Percentiles rank a stretch among this genome's conserved stretches.
Evolutionary conservation across 306 rosid species (phyloP).

Genomic region (Lathyrus tuberosus): DNA sequence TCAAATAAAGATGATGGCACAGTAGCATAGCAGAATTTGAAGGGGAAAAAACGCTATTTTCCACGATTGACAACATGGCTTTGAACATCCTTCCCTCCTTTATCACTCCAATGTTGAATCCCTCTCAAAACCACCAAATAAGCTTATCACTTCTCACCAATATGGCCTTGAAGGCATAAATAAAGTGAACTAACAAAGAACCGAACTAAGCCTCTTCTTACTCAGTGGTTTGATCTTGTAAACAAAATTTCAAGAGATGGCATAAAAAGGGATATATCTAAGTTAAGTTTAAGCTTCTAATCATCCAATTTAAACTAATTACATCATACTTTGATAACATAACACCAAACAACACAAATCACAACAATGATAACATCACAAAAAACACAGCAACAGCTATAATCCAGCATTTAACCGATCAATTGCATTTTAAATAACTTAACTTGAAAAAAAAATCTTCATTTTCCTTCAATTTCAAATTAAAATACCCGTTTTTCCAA

Average conservation of each 20-base stretch:
- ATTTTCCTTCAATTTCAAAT: too few species aligned
- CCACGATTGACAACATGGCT: too few species aligned
- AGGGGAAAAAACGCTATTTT: too few species aligned
- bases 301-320: not conserved
- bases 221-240: constrained; percentile 4
- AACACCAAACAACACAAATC: not conserved
- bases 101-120: too few species aligned
- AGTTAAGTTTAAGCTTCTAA: not conserved
- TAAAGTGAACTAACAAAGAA: constrained; percentile 31
- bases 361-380: not conserved
- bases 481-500: not conserved
- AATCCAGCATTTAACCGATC: not conserved
- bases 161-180: not conserved
- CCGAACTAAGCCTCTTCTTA: too few species aligned
- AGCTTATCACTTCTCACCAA: not conserved
- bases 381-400: not conserved
- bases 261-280: not conserved
- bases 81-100: not conserved
- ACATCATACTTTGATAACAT: not conserved
- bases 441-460: not conserved
- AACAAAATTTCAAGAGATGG: not conserved
- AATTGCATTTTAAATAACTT: not conserved
- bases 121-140: too few species aligned
- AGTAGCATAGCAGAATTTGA: too few species aligned
- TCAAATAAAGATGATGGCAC: too few species aligned